Evolutionary conservation across 352 stramenopile species (phyloP).

Genomic region (Phytophthora litchii): DNA sequence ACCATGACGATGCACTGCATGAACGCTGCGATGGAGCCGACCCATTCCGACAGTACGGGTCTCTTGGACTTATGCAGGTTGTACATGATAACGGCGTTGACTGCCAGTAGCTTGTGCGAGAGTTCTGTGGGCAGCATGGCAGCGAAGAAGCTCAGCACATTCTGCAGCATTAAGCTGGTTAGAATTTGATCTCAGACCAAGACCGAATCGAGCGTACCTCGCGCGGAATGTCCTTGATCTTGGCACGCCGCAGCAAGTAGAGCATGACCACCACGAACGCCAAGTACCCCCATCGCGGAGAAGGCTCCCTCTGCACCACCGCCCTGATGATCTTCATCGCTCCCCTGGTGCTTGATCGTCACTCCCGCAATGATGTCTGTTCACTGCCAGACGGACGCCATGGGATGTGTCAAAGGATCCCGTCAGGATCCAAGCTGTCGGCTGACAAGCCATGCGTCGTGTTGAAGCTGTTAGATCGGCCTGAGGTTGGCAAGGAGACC

Average conservation of each 20-base stretch:
- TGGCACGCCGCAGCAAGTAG: constrained; percentile 46
- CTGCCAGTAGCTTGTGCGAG: constrained; percentile 56
- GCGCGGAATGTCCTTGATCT: constrained; percentile 48
- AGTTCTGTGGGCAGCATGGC: constrained; percentile 65
- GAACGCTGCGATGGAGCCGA: constrained; percentile 50
- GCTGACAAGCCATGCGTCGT: constrained; percentile 10
- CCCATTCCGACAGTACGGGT: constrained; percentile 51
- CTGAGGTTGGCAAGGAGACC: not conserved
- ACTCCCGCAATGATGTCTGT: constrained; percentile 10
- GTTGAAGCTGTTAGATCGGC: not conserved
- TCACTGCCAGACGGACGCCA: constrained; percentile 16
- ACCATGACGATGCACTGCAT: constrained; percentile 54
- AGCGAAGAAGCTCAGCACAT: constrained; percentile 61
- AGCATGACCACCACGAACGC: constrained; percentile 44
- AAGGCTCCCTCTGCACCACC: constrained; percentile 25
- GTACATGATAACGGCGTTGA: constrained; percentile 55
- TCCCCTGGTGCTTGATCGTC: constrained; percentile 1
- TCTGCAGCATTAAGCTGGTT: constrained; percentile 28
- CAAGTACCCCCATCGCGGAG: constrained; percentile 48
- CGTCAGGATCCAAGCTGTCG: not conserved
- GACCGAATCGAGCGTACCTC: constrained; percentile 33
- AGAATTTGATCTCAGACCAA: not conserved
- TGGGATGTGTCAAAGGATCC: constrained; percentile 15
- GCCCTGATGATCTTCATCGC: constrained; percentile 46
- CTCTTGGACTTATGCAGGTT: constrained; percentile 48